phyloP scores from a whole-genome alignment of 1,139 yeast species.

The Yamadazyma dendronema region DNA sequence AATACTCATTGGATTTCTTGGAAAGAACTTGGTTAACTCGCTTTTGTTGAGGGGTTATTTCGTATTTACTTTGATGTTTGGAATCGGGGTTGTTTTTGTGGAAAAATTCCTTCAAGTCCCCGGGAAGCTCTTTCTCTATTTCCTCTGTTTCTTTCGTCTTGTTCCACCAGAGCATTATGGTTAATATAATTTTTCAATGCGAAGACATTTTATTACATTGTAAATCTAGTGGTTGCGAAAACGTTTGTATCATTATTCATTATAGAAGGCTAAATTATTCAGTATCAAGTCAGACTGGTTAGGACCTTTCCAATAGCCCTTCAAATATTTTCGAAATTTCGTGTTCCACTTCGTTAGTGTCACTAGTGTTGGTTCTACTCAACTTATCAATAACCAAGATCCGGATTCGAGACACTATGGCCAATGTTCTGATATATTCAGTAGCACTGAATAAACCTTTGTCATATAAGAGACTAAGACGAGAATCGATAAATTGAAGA shows the following conservation, averaged over 20 bases:
- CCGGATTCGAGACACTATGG: conserved; percentile 48
- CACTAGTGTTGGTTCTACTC: conserved; percentile 18
- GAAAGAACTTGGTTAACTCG: conserved; percentile 29
- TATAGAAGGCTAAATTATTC: neutral
- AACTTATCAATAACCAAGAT: conserved; percentile 21
- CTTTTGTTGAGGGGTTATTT: conserved; percentile 26
- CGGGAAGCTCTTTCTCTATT: conserved; percentile 29
- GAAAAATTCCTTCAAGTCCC: conserved; percentile 35
- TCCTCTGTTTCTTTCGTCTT: conserved; percentile 22
- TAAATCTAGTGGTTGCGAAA: neutral
- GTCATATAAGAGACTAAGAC: conserved; percentile 13
- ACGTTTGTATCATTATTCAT: neutral
- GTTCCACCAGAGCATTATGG: conserved; percentile 16
- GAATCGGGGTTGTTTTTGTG: conserved; percentile 30
- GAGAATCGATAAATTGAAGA: conserved; percentile 14
- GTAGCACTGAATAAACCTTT: conserved; percentile 31
- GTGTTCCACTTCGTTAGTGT: conserved; percentile 24
- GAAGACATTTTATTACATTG: no score
- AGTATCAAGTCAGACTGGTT: neutral
- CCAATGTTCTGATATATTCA: conserved; percentile 45
- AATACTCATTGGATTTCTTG: conserved; percentile 16
- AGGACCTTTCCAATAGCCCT: conserved; percentile 30
- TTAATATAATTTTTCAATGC: neutral
- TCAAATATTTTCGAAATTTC: conserved; percentile 41
- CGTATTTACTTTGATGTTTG: conserved; percentile 25